phyloP scores from a whole-genome alignment of 768 basidiomycete genomes.

The Kwoniella dendrophila region DNA sequence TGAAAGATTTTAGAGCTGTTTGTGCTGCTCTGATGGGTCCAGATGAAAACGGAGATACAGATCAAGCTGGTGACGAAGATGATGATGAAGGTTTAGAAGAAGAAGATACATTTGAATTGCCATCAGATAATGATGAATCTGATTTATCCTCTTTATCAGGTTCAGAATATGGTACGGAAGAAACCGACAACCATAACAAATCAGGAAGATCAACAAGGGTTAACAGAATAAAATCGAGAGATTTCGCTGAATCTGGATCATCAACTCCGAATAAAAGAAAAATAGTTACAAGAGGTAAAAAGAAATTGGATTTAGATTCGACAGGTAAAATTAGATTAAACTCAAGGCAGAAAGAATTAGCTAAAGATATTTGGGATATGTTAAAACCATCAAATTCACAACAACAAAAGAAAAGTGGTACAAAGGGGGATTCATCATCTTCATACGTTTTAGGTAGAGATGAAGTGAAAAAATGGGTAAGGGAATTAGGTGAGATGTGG shows the following conservation, averaged over 20 bases:
- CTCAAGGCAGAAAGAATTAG: conserved; percentile 43
- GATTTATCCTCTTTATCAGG: conserved; percentile 18
- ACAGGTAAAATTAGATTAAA: conserved; percentile 33
- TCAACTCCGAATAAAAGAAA: neutral
- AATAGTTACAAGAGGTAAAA: neutral
- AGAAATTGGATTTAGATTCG: conserved; percentile 10
- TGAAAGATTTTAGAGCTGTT: conserved; percentile 53
- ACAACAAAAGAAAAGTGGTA: neutral
- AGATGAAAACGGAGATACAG: conserved; percentile 18
- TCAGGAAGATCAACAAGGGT: neutral
- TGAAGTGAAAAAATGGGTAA: conserved; percentile 48
- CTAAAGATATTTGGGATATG: conserved; percentile 51
- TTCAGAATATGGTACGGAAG: conserved; percentile 16
- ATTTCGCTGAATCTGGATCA: conserved; percentile 12
- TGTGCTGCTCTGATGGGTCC: conserved; percentile 52
- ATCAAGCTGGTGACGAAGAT: conserved; percentile 16
- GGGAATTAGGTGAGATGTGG: conserved; percentile 52
- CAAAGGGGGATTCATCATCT: neutral
- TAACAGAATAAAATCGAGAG: conserved; percentile 11
- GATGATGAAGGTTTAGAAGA: conserved; percentile 33
- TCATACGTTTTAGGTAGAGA: conserved; percentile 43
- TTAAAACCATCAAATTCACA: conserved; percentile 27
- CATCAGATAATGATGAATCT: conserved; percentile 17
- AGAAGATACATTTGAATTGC: conserved; percentile 26
- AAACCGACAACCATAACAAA: neutral